phyloP scores from a whole-genome alignment of 768 basidiomycete species.

The Trametes coccinea region DNA sequence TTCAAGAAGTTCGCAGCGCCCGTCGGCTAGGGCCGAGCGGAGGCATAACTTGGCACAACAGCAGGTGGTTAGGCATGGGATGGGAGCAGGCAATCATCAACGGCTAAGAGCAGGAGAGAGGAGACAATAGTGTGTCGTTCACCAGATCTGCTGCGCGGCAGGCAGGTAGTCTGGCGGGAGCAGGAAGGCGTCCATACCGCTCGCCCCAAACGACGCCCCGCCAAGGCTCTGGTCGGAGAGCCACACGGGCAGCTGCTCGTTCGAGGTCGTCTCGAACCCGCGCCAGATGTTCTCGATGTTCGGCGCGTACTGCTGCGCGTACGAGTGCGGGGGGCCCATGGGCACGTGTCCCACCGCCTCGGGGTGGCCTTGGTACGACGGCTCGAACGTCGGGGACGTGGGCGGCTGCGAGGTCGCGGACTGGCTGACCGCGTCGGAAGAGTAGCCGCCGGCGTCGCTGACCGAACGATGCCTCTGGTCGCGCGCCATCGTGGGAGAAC shows the following conservation, averaged over 20 bases:
- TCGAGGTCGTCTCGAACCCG: slow-evolving; percentile 69
- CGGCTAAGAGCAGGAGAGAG: not conserved
- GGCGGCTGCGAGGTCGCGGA: slow-evolving; percentile 33
- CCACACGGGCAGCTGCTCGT: slow-evolving; percentile 82
- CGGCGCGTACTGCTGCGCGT: slow-evolving; percentile 27
- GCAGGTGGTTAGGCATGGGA: not conserved
- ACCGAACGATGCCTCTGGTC: slow-evolving; percentile 47
- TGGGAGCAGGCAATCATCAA: not conserved
- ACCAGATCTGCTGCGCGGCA: slow-evolving; percentile 76
- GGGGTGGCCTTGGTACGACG: slow-evolving; percentile 36
- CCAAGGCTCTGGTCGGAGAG: slow-evolving; percentile 82
- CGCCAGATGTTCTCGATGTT: slow-evolving; percentile 72
- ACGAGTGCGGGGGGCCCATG: slow-evolving; percentile 31
- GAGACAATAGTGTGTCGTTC: slow-evolving; percentile 2
- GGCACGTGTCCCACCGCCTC: slow-evolving; percentile 36
- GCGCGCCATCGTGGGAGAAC: slow-evolving; percentile 60
- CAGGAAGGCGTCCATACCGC: slow-evolving; percentile 85
- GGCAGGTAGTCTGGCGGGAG: slow-evolving; percentile 75
- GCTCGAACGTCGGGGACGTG: slow-evolving; percentile 60
- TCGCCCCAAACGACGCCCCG: slow-evolving; percentile 71
- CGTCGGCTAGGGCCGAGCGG: not conserved
- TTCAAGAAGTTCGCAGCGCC: slow-evolving; percentile 6
- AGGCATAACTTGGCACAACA: slow-evolving; percentile 5
- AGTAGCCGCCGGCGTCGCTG: slow-evolving; percentile 41
- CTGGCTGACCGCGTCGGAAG: slow-evolving; percentile 38